Percentiles rank a stretch among this genome's conserved stretches.
These are phyloP conservation scores for Diutina neorugosa DNA, from an alignment of 1,139 yeast species.

Conservation along the genomic window DNA sequence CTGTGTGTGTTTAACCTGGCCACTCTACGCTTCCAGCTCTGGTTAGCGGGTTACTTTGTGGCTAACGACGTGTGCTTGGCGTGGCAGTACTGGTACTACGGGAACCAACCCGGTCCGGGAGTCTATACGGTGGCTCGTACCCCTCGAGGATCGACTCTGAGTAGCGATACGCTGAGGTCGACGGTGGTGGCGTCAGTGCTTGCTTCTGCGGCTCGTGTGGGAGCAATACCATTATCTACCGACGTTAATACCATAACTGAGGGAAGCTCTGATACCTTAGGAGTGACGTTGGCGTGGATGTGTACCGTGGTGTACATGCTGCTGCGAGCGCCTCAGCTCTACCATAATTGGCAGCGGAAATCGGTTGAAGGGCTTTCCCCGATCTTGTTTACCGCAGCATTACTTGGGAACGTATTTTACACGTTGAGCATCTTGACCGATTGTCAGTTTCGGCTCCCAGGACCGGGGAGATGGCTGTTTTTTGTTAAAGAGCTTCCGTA, in stretches of 20 bases:
- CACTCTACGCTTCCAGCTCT: conserved; percentile 58
- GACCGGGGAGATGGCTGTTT: conserved; percentile 31
- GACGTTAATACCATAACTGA: conserved; percentile 6
- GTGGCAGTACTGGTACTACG: conserved; percentile 67
- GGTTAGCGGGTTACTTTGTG: conserved; percentile 64
- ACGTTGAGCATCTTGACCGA: conserved; percentile 59
- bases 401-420: conserved; percentile 72
- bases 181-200: background rate
- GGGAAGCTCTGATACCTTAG: conserved; percentile 20
- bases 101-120: background rate
- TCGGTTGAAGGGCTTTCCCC: conserved; percentile 83
- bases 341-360: conserved; percentile 60
- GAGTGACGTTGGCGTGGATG: conserved; percentile 62
- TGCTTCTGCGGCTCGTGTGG: conserved; percentile 18
- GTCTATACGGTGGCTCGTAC: background rate
- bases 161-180: background rate
- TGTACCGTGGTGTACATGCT: conserved; percentile 67
- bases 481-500: conserved; percentile 67
- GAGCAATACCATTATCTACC: conserved; percentile 7
- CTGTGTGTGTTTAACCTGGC: conserved; percentile 76
- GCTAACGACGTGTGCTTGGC: conserved; percentile 61
- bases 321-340: conserved; percentile 78
- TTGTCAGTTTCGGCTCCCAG: conserved; percentile 21
- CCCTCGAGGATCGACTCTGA: background rate
- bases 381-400: conserved; percentile 64